phyloP scores from a whole-genome alignment of 805 yeast species.

The Limtongia smithiae region DNA sequence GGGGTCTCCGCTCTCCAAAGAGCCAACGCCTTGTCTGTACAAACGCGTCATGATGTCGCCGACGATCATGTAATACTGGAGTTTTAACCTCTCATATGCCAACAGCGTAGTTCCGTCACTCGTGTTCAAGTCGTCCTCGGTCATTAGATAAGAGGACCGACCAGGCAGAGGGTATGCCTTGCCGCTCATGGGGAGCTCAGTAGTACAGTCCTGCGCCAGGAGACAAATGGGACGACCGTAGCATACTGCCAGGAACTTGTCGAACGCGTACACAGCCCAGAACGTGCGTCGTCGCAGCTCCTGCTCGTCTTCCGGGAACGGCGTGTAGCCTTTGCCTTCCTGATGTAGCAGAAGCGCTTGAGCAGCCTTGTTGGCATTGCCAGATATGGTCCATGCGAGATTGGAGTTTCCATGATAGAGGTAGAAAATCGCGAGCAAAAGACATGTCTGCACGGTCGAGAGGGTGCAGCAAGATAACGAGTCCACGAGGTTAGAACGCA shows the following conservation, averaged over 20 bases:
- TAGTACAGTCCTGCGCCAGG: constrained; percentile 14
- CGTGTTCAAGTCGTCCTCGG: constrained; percentile 3
- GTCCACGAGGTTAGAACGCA: constrained; percentile 14
- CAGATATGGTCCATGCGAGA: constrained; percentile 17
- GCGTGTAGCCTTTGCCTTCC: neutral
- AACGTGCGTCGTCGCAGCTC: constrained; percentile 16
- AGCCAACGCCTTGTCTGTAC: constrained; percentile 6
- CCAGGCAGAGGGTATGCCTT: constrained; percentile 1
- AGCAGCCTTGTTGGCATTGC: constrained; percentile 12
- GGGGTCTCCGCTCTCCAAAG: neutral
- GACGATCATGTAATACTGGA: constrained; percentile 13
- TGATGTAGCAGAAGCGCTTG: constrained; percentile 18
- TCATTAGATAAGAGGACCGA: constrained; percentile 1
- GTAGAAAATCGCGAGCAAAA: constrained; percentile 12
- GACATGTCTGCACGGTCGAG: constrained; percentile 17
- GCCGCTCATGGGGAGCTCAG: constrained; percentile 9
- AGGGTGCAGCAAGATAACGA: constrained; percentile 17
- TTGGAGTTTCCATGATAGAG: constrained; percentile 15
- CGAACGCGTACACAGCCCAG: constrained; percentile 23
- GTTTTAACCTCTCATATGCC: constrained; percentile 11
- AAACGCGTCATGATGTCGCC: constrained; percentile 12
- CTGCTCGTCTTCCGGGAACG: neutral
- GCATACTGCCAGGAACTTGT: constrained; percentile 11
- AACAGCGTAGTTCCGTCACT: constrained; percentile 1
- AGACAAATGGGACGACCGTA: constrained; percentile 19